Evolutionary conservation across 345 rosid genomes (phyloP), one percentile per base, ranked within the genome.

Genomic region (Excoecaria agallocha): DNA sequence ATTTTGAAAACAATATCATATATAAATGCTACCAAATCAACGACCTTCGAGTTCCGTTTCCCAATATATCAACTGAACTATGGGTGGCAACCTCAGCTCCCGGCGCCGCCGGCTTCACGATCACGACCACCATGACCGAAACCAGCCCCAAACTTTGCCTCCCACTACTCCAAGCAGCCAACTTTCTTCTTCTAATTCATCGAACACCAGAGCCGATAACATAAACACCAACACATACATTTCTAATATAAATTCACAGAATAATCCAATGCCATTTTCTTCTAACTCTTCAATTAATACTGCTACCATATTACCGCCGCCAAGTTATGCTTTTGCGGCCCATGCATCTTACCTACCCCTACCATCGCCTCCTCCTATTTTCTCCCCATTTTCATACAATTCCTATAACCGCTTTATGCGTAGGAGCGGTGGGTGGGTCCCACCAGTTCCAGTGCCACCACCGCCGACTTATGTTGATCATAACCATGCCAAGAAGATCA

Each of bases 401-500:
- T 11, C 63, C 11, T n/a, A 13, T 11, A 64, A 45, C 48, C 16
- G 16, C 64, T 48, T 24, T 70, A 54, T 59, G 73, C 73, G 12
- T 68, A 2, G 3, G 19, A 24, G 12, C 20, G 15, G 38, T 63
- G 76, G 69, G 16, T 50, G 76, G 76, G 69, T 20, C 24, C 37
- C 49, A 16, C 24, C 66, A 37, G 37, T 25, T 5, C 71, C 73
- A 1, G 63, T 22, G 20, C 48, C 63, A 3, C 52, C 77, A 16
- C 48, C 63, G 3, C 52, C 77, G 46, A 79, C 81, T 25, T 73
- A 74, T 63, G 84, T 83, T 15, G 82, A 86, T 20, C 85, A 86
- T 20, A 77, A 71, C 79, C 73, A 76, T 56, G 85, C 85, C 52
- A 84, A 79, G 78, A 82, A 73, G 82, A 55, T 86, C 75, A 81